Percentiles rank a stretch among this genome's conserved stretches.
Conservation (phyloP, 768 basidiomycete species). For the Auricularia cornea region DNA sequence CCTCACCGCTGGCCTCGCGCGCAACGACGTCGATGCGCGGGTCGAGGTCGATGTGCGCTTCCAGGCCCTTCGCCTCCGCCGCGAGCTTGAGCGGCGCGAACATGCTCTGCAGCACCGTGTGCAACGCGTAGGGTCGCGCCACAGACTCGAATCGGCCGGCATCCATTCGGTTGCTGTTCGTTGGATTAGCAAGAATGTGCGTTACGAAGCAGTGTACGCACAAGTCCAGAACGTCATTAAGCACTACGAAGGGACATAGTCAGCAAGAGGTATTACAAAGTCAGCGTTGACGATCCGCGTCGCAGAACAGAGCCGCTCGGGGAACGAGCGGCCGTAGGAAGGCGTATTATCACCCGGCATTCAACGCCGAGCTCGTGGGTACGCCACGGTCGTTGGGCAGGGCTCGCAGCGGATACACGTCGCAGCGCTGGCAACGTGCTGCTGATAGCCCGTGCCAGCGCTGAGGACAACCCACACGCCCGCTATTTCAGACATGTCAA, state of each 20-base stretch:
- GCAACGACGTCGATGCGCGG: slow-evolving; percentile 19
- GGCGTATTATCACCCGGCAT: too few relatives aligned
- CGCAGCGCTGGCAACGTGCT: too few relatives aligned
- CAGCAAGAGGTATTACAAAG: too few relatives aligned
- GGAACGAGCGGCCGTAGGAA: too few relatives aligned
- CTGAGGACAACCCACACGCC: not conserved
- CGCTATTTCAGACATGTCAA: slow-evolving; percentile 66
- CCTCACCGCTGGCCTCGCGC: not conserved
- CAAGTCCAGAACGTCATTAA: slow-evolving; percentile 79
- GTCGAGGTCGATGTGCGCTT: slow-evolving; percentile 23
- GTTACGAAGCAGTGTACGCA: slow-evolving; percentile 25
- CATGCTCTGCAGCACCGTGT: slow-evolving; percentile 7
- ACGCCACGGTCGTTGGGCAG: too few relatives aligned
- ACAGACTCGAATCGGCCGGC: slow-evolving; percentile 70
- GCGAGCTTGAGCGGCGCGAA: slow-evolving; percentile 8
- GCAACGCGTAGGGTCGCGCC: not conserved
- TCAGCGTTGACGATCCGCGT: too few relatives aligned
- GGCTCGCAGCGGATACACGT: too few relatives aligned
- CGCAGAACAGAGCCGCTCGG: too few relatives aligned
- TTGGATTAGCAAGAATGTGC: slow-evolving; percentile 1
- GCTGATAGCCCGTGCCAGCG: not conserved
- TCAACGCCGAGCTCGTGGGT: too few relatives aligned
- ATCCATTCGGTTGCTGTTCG: slow-evolving; percentile 69
- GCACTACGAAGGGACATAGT: slow-evolving; percentile 30
- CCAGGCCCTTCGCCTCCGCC: slow-evolving; percentile 12